Percentiles rank a stretch among this genome's conserved stretches.
Conservation (phyloP, 306 rosid genomes). For the Mucuna pruriens region DNA sequence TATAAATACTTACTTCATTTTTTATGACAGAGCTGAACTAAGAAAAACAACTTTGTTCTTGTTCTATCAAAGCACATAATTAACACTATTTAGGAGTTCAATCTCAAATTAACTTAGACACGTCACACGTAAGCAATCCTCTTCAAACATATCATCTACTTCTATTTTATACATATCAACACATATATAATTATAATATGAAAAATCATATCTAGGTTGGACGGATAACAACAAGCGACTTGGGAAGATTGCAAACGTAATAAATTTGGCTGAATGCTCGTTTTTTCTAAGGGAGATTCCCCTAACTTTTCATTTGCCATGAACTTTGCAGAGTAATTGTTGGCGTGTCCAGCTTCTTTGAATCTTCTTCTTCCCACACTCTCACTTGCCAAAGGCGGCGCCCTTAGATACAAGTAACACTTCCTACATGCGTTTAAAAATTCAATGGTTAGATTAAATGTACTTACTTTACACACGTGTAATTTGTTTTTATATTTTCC, state of each 20-base stretch:
- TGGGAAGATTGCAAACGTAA: too few relatives aligned
- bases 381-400: background rate
- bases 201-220: background rate
- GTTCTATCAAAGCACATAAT: too few relatives aligned
- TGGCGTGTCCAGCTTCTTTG: constrained; percentile 24
- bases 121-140: background rate
- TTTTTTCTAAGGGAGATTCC: background rate
- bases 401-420: background rate
- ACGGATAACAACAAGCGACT: too few relatives aligned
- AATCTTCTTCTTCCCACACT: background rate
- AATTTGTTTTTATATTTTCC: too few relatives aligned
- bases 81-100: too few relatives aligned
- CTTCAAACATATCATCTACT: background rate
- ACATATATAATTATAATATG: too few relatives aligned
- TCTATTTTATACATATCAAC: too few relatives aligned
- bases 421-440: background rate
- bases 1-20: too few relatives aligned
- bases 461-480: background rate
- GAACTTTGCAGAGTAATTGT: background rate
- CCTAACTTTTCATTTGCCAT: background rate
- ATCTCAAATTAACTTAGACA: too few relatives aligned
- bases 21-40: too few relatives aligned
- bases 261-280: background rate
- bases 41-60: too few relatives aligned
- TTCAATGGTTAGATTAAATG: background rate